Evolutionary conservation across 768 basidiomycete species (phyloP).

Genomic region (Tephrocybe sp.): DNA sequence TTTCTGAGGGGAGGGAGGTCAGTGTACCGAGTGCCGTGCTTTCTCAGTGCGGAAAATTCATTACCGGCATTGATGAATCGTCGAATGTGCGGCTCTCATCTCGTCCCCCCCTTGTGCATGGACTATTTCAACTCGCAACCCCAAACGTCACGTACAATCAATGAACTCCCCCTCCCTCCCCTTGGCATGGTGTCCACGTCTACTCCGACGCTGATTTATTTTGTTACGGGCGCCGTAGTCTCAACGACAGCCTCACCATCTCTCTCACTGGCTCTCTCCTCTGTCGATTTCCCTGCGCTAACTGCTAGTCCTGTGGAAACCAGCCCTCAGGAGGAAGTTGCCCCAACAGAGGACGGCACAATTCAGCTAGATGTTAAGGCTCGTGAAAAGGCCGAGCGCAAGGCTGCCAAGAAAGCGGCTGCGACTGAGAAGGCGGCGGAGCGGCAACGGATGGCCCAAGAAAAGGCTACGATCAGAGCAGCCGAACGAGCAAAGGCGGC

Average conservation of each 20-base stretch:
- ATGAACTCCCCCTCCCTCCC: conserved; percentile 45
- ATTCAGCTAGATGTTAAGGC: conserved; percentile 36
- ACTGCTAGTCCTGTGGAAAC: conserved; percentile 35
- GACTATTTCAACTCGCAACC: conserved; percentile 38
- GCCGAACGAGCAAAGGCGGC: conserved; percentile 55
- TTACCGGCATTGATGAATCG: conserved; percentile 64
- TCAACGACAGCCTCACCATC: conserved; percentile 43
- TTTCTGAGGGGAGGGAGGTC: conserved; percentile 78
- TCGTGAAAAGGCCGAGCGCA: conserved; percentile 59
- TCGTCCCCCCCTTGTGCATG: conserved; percentile 31
- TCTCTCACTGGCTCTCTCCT: conserved; percentile 59
- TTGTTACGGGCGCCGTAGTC: conserved; percentile 39
- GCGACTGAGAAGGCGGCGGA: conserved; percentile 64
- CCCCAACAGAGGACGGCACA: conserved; percentile 29
- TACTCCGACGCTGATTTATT: conserved; percentile 54
- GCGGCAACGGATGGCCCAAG: conserved; percentile 54
- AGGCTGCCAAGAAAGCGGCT: conserved; percentile 64
- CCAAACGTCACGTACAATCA: conserved; percentile 26
- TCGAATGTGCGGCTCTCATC: conserved; percentile 36
- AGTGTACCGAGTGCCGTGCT: conserved; percentile 88
- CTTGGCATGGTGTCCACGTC: conserved; percentile 48
- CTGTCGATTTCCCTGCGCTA: conserved; percentile 78
- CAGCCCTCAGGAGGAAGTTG: conserved; percentile 25
- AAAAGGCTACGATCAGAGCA: conserved; percentile 55
- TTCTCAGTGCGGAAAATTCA: conserved; percentile 85